Percentiles rank a stretch among this genome's conserved stretches.
phyloP scores from a whole-genome alignment of 768 basidiomycete genomes.

The Rhizopogon vulgaris region DNA sequence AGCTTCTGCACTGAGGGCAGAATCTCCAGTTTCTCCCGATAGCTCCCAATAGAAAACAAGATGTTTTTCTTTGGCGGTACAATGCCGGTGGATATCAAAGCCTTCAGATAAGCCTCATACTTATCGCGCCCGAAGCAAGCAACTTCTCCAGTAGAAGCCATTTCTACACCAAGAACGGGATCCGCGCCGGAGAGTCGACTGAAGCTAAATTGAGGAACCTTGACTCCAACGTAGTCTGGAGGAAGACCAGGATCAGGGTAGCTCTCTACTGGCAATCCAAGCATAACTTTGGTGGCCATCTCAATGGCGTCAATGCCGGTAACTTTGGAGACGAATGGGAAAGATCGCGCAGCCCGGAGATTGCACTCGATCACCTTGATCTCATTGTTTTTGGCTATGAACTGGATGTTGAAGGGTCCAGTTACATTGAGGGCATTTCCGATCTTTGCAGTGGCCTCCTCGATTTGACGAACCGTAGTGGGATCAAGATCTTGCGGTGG shows the following conservation, averaged over 20 bases:
- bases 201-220: slow-evolving; percentile 99
- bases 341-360: slow-evolving; percentile 92
- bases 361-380: slow-evolving; percentile 99
- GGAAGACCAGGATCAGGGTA: slow-evolving; percentile 90
- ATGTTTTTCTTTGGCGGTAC: slow-evolving; percentile 96
- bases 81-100: slow-evolving; percentile 93
- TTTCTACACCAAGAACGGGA: slow-evolving; percentile 96
- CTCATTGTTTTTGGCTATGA: slow-evolving; percentile 99
- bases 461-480: slow-evolving; percentile 91
- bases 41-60: slow-evolving; percentile 92
- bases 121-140: slow-evolving; percentile 98
- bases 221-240: slow-evolving; percentile 93
- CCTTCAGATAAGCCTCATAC: slow-evolving; percentile 98
- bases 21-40: slow-evolving; percentile 95
- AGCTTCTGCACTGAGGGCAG: slow-evolving; percentile 93
- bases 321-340: slow-evolving; percentile 98
- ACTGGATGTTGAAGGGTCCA: slow-evolving; percentile 98
- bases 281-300: slow-evolving; percentile 98
- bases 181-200: slow-evolving; percentile 95
- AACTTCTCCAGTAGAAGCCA: slow-evolving; percentile 99
- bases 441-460: slow-evolving; percentile 95
- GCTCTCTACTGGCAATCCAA: slow-evolving; percentile 80
- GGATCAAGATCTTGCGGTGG: slow-evolving; percentile 98
- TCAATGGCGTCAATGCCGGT: slow-evolving; percentile 98
- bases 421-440: slow-evolving; percentile 97